Base-by-base conservation (phyloP, 306 rosid species). In the Fragaria nilgerrensis region DNA sequence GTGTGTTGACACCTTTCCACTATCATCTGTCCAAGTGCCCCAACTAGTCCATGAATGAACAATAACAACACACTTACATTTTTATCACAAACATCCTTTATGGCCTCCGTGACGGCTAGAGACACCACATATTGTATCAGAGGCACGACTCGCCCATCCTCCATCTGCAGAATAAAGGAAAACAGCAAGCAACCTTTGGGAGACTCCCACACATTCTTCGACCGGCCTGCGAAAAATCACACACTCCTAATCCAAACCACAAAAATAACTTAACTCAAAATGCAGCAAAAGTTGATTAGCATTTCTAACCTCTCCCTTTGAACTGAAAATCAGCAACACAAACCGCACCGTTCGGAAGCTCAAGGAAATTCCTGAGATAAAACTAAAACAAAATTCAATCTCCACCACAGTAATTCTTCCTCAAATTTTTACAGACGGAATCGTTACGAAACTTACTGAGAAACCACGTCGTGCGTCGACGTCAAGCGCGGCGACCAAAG, bases 121-220 rank as follows among this genome's bases (percentile, higher is more conserved):
- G 99, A 92, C 74, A 89, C 89, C 44, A 96, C 98, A 78, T 96
- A 91, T 77, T 96, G 98, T 55, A 91, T 68, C 32, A 92, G 87
- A 77, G 98, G 98, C 82, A 96, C 91, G 0, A 86, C 63, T 56
- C 91, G 85, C 36, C 97, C 99, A 56, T 92, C 90, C 82, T 89
- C 98, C 97, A 96, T 87, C 86, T 92, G 96, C 80, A 87, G 19
- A 49, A 88, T 91, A 79, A 92, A 91, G 77, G 99, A 92, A 86
- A 91, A 96, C 88, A 92, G 50, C 55, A 96, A 97, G 84, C 94
- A 89, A 47, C 98, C 99, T 69, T 76, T 81, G 11, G 97, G 97
- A 76, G 99, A 96, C 62, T 96, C 94, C 98, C 97, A 96, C 70
- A 82, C 79, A 88, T 96, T 96, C 90, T 90, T 92, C 2, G 96